Conservation (phyloP, 2,329 filamentous ascomycete species). For the Xylaria sp. region DNA sequence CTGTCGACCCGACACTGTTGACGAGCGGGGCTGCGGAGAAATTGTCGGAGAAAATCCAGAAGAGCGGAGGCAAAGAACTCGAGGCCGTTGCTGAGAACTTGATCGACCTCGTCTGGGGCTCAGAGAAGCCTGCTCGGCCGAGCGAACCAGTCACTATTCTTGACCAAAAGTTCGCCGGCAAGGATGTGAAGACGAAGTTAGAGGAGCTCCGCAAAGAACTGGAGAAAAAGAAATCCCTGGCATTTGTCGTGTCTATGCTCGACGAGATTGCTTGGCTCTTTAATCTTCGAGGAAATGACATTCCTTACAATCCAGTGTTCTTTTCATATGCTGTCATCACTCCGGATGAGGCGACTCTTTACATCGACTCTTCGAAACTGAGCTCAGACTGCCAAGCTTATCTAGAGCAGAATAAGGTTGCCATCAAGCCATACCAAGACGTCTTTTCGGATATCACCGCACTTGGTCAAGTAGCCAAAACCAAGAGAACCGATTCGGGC, state of each 20-base stretch:
- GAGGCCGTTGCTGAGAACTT: constrained; percentile 83
- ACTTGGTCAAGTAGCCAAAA: constrained; percentile 61
- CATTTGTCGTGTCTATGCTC: constrained; percentile 92
- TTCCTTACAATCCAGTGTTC: constrained; percentile 98
- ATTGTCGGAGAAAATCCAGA: constrained; percentile 85
- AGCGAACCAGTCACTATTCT: constrained; percentile 80
- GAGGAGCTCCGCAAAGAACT: constrained; percentile 89
- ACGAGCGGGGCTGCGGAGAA: constrained; percentile 73
- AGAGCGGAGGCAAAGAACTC: constrained; percentile 82
- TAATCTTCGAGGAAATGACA: constrained; percentile 93
- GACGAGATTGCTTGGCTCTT: constrained; percentile 99
- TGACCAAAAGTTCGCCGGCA: constrained; percentile 79
- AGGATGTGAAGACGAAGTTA: constrained; percentile 84
- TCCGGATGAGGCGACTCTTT: constrained; percentile 78
- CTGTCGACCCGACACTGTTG: constrained; percentile 89
- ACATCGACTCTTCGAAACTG: constrained; percentile 84
- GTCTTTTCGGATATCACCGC: constrained; percentile 83
- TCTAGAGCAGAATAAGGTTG: constrained; percentile 74
- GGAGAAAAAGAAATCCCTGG: constrained; percentile 86
- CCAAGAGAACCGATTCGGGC: constrained; percentile 48
- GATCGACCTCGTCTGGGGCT: constrained; percentile 89
- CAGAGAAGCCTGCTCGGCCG: constrained; percentile 77
- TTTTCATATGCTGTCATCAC: constrained; percentile 96
- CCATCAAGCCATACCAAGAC: constrained; percentile 81
- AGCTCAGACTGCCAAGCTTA: constrained; percentile 74